Conservation (phyloP, 345 rosid species). For the Dovyalis caffra region DNA sequence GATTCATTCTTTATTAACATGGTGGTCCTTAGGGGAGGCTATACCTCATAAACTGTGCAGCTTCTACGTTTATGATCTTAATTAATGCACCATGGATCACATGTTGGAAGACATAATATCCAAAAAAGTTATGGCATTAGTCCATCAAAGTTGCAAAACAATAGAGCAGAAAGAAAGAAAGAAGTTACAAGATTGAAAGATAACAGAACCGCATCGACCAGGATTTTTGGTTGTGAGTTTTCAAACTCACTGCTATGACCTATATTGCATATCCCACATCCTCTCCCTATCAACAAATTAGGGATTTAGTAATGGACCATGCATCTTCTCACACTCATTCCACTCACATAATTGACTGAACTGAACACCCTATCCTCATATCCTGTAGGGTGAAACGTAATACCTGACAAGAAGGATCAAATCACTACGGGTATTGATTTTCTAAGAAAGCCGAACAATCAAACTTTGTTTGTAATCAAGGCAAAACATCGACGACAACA, state of each 20-base stretch:
- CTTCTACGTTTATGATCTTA: background rate
- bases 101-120: background rate
- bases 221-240: background rate
- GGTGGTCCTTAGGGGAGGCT: background rate
- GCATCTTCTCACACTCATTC: background rate
- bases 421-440: background rate
- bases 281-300: background rate
- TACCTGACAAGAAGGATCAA: background rate
- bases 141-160: background rate
- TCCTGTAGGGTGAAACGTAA: background rate
- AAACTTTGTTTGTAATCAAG: background rate
- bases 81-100: background rate
- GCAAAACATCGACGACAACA: no score
- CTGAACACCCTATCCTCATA: background rate
- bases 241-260: background rate
- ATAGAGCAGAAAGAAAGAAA: background rate
- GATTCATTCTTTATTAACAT: background rate
- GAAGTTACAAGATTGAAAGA: background rate
- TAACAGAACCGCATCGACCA: background rate
- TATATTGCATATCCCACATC: background rate
- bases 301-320: background rate
- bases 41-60: background rate
- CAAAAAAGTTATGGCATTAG: background rate
- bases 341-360: background rate
- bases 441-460: background rate